Evolutionary conservation across 441 rosid genomes (phyloP), one percentile per base, ranked within the genome.

Genomic region (Manihot esculenta): DNA sequence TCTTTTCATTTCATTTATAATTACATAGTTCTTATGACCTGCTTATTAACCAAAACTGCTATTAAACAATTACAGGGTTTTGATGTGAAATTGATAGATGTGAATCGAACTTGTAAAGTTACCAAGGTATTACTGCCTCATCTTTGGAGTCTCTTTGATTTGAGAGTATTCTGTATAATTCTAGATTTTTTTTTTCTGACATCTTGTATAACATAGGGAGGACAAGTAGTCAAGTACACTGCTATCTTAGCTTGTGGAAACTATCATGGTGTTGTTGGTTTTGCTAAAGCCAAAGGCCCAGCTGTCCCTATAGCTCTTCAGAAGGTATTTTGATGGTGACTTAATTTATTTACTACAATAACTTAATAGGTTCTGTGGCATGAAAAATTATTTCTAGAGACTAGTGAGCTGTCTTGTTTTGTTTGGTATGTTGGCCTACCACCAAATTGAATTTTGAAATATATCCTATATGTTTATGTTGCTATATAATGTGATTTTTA

Each of bases 221-320:
- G 95, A 74, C 89, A 86, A 84, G 88, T 87, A 75, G 78, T 86
- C 74, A 86, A 85, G 75, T 94, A 90, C 82, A 83, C 97, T 63
- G 98, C 91, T 48, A 77, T 94, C 68, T 71, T 94, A 81, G 95
- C 91, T 26, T 94, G 99, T 64, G 97, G 97, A 71, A 94, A 94
- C 81, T 89, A 87, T 80, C 82, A 92, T 66, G 99, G 99, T 73
- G 84, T 92, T 72, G 78, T 94, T 67, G 99, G 97, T 42, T 94
- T 73, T 75, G 97, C 97, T 59, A 94, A 89, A 83, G 99, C 94
- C 68, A 94, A 88, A 85, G 96, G 86, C 59, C 86, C 92, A 14
- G 81, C 87, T 35, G 80, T 87, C 69, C 91, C 91, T 51, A 30
- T 90, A 76, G 99, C 99, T 45, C 83, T 90, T 69, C 97, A 92